These are phyloP conservation scores for Podospora appendiculata DNA, from an alignment of 495 filamentous ascomycete genomes.

Conservation along the genomic window DNA sequence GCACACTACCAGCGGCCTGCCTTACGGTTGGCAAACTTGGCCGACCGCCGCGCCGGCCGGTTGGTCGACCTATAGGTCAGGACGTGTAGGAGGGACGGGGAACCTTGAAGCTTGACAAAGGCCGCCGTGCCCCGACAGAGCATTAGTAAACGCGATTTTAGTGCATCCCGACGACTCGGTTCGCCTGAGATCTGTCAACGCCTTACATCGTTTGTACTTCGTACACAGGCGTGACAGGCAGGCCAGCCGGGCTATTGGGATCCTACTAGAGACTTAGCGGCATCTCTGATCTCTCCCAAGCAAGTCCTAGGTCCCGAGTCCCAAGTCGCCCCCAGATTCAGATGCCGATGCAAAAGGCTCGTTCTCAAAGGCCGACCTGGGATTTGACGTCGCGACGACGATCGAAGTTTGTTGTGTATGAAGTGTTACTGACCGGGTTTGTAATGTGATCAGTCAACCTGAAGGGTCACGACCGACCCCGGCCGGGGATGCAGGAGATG, in stretches of 20 bases:
- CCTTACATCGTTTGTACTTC: neutral
- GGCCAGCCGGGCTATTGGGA: too few relatives aligned
- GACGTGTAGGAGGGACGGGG: neutral
- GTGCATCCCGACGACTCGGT: neutral
- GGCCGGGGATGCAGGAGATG: too few relatives aligned
- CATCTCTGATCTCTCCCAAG: neutral
- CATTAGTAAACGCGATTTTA: neutral
- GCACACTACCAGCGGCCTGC: neutral
- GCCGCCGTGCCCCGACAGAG: neutral
- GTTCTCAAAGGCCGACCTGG: too few relatives aligned
- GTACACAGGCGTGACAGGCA: too few relatives aligned
- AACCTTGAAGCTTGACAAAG: neutral
- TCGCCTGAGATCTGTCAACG: neutral
- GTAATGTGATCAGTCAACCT: too few relatives aligned
- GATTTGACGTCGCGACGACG: too few relatives aligned
- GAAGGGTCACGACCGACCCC: too few relatives aligned
- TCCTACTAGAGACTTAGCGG: neutral
- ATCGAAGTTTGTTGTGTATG: too few relatives aligned
- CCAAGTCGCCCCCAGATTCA: too few relatives aligned
- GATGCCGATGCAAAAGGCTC: too few relatives aligned
- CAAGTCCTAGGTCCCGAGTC: neutral
- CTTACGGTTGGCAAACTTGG: neutral
- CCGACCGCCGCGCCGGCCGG: neutral
- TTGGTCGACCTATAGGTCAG: neutral
- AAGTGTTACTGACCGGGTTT: too few relatives aligned